Base-by-base conservation (phyloP, 75 land plant species). In the Chamaecyparis obtusa region DNA sequence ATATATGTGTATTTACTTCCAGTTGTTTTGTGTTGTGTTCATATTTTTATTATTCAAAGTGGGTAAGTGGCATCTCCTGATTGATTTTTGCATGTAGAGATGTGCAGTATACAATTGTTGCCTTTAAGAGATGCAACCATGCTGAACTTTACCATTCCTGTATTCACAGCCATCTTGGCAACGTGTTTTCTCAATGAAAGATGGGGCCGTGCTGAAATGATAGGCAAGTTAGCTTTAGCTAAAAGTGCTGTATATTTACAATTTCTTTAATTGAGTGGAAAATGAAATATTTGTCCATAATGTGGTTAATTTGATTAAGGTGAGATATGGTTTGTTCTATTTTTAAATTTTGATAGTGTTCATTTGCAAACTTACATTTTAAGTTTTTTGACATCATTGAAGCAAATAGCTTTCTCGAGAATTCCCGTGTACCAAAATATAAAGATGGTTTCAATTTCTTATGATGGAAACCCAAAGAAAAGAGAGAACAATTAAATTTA, bases 91-190 rank as follows among this genome's bases (percentile, higher is more conserved):
- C n/a, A 82, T 81, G 60, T 79, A 79, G 82, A 35, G 79, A 79
- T 81, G 64, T 89, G 86, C 90, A 89, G 90, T 86, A 89, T 89
- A 89, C 90, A 89, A 64, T 51, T 88, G 48, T 86, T 89, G 43
- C 86, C 90, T 77, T 84, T 89, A 83, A 90, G 90, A 43, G 90
- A 89, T 88, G 90, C 90, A 30, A 89, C 90, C 60, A 83, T 89
- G 49, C 90, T 89, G 67, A 89, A 89, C 86, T 89, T 89, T 86
- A 89, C 90, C 48, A 88, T 77, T 75, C 90, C 90, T 37, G 86
- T 89, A 35, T 89, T 89, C 81, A 89, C 90, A 27, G 90, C 90
- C 27, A 84, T 89, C 75, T 84, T 89, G 48, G 90, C 90, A 72
- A 84, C 90, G 33, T 88, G 60, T 72, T 48, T 88, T 69, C 69